A percentile compares a stretch with the other conserved stretches of the same genome.
These are phyloP conservation scores for Prunus mongolica DNA, from an alignment of 306 rosid species.

Conservation along the genomic window DNA sequence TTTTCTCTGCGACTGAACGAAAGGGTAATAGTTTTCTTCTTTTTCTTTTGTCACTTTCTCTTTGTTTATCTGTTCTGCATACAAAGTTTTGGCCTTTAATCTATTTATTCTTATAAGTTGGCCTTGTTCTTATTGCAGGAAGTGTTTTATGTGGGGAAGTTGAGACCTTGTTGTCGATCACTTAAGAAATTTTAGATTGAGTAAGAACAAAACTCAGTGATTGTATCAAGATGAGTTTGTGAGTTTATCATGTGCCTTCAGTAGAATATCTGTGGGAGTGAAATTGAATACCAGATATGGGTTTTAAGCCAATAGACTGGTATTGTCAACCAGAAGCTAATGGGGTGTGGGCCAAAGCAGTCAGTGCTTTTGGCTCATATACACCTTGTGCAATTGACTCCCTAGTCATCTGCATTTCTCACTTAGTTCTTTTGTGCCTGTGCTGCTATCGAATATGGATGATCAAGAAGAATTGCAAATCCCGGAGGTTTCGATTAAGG, in stretches of 20 bases:
- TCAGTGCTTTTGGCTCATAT: conserved; percentile 70
- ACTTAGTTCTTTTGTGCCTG: conserved; percentile 60
- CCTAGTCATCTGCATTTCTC: conserved; percentile 57
- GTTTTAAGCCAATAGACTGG: conserved; percentile 59
- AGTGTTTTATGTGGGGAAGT: background rate
- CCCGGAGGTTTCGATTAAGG: conserved; percentile 49
- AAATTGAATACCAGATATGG: conserved; percentile 40
- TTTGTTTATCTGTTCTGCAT: background rate
- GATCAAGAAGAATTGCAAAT: conserved; percentile 38
- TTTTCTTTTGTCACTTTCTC: background rate
- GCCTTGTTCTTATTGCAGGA: conserved; percentile 10
- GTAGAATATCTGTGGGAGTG: background rate
- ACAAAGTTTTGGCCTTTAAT: background rate
- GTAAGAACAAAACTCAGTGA: background rate
- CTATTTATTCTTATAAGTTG: background rate
- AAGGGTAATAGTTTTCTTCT: background rate
- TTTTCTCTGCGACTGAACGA: background rate
- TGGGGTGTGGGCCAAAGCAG: conserved; percentile 50
- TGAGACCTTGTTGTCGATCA: background rate
- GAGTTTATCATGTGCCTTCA: background rate
- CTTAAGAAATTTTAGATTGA: background rate
- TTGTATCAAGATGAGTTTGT: background rate
- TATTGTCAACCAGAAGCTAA: conserved; percentile 66
- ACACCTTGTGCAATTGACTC: conserved; percentile 81
- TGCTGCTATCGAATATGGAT: conserved; percentile 69